phyloP scores from a whole-genome alignment of 768 basidiomycete genomes.

The Tephrocybe sp. region DNA sequence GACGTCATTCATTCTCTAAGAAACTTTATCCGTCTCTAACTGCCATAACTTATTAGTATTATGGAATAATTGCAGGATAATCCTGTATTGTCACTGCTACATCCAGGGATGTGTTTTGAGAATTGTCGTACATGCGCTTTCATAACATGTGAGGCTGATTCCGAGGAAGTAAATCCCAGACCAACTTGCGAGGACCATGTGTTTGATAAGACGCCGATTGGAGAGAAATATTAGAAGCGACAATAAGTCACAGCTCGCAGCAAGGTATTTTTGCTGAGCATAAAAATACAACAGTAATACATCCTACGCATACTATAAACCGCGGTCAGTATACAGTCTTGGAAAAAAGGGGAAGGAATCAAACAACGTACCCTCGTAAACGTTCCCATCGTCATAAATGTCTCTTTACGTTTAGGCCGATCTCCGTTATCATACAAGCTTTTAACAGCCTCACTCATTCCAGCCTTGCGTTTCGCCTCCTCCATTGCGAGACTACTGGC shows the following conservation, averaged over 20 bases:
- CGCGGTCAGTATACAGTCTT: not conserved
- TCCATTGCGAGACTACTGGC: constrained; percentile 71
- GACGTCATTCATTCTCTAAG: constrained; percentile 5
- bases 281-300: constrained; percentile 13
- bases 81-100: too few relatives aligned
- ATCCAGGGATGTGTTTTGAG: too few relatives aligned
- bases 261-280: not conserved
- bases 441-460: constrained; percentile 85
- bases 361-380: constrained; percentile 75
- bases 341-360: not conserved
- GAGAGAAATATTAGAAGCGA: too few relatives aligned
- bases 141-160: too few relatives aligned
- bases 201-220: too few relatives aligned
- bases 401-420: constrained; percentile 61
- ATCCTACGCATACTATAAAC: constrained; percentile 14
- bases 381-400: constrained; percentile 90
- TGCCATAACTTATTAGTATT: too few relatives aligned
- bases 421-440: constrained; percentile 70
- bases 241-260: too few relatives aligned
- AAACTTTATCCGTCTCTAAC: not conserved
- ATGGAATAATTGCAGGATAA: too few relatives aligned
- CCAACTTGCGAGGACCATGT: too few relatives aligned
- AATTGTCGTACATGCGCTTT: too few relatives aligned
- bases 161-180: too few relatives aligned
- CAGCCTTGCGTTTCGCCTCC: constrained; percentile 78